Percentiles rank a stretch among this genome's conserved stretches.
Conservation (phyloP, 2,329 filamentous ascomycete species). For the Cryphonectria japonica region DNA sequence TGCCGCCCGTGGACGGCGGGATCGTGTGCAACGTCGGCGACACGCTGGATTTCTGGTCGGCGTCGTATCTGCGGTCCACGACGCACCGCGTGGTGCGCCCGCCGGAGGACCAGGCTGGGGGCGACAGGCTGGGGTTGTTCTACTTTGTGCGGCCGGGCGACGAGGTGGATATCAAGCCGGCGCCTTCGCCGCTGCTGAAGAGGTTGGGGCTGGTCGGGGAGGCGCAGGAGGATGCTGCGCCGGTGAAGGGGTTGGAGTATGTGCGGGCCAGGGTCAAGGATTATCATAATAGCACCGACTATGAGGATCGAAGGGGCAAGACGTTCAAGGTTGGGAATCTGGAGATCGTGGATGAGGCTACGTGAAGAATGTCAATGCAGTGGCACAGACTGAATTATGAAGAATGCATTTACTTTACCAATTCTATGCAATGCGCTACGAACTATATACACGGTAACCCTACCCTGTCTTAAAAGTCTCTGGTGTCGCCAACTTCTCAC, state of each 20-base stretch:
- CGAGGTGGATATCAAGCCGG: conserved; percentile 37
- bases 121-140: conserved; percentile 40
- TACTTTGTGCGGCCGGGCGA: conserved; percentile 44
- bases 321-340: conserved; percentile 45
- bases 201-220: conserved; percentile 36
- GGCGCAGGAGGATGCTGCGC: conserved; percentile 29
- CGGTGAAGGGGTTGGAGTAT: conserved; percentile 45
- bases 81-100: conserved; percentile 42
- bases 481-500: neutral
- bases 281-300: conserved; percentile 45
- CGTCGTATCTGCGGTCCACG: conserved; percentile 40
- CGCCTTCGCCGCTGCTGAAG: conserved; percentile 36
- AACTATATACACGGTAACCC: neutral
- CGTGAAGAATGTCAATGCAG: conserved; percentile 12
- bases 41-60: conserved; percentile 38
- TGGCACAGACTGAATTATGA: neutral
- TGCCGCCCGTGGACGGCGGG: conserved; percentile 47
- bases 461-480: neutral
- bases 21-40: conserved; percentile 50
- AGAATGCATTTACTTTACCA: neutral
- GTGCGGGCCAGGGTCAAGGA: conserved; percentile 46
- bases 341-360: conserved; percentile 46
- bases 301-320: conserved; percentile 44
- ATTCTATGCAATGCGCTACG: neutral
- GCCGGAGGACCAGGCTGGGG: conserved; percentile 39